phyloP scores from a whole-genome alignment of 768 basidiomycete species.

The Galerina marginata region DNA sequence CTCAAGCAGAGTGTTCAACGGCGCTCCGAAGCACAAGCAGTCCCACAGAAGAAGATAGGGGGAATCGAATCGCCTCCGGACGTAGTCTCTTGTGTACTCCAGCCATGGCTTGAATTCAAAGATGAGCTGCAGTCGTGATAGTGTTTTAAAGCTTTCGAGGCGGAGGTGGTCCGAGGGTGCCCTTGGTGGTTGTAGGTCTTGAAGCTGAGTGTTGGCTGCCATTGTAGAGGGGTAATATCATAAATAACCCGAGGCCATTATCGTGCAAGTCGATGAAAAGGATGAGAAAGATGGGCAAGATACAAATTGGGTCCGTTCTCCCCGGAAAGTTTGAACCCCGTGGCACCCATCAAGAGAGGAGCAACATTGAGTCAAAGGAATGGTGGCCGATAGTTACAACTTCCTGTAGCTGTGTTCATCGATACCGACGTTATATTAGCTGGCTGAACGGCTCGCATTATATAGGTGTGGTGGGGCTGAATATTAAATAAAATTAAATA shows the following conservation, averaged over 20 bases:
- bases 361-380: too few species aligned
- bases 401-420: too few species aligned
- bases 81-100: slow-evolving; percentile 30
- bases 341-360: too few species aligned
- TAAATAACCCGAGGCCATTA: too few species aligned
- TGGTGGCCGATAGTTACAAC: too few species aligned
- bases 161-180: slow-evolving; percentile 42
- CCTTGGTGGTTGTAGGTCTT: slow-evolving; percentile 35
- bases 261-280: not conserved
- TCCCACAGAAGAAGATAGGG: slow-evolving; percentile 40
- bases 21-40: slow-evolving; percentile 42
- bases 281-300: not conserved
- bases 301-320: not conserved
- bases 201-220: not conserved
- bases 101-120: slow-evolving; percentile 44
- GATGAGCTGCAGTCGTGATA: slow-evolving; percentile 44
- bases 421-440: too few species aligned
- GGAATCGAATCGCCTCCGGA: slow-evolving; percentile 29
- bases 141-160: slow-evolving; percentile 39
- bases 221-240: not conserved
- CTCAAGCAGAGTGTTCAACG: slow-evolving; percentile 40
- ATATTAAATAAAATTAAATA: too few species aligned
- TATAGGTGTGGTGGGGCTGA: too few species aligned
- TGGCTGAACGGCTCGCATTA: too few species aligned
- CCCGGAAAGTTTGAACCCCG: too few species aligned